Evolutionary conservation across 805 yeast species (phyloP).

Genomic region (Clavispora phyllophila): DNA sequence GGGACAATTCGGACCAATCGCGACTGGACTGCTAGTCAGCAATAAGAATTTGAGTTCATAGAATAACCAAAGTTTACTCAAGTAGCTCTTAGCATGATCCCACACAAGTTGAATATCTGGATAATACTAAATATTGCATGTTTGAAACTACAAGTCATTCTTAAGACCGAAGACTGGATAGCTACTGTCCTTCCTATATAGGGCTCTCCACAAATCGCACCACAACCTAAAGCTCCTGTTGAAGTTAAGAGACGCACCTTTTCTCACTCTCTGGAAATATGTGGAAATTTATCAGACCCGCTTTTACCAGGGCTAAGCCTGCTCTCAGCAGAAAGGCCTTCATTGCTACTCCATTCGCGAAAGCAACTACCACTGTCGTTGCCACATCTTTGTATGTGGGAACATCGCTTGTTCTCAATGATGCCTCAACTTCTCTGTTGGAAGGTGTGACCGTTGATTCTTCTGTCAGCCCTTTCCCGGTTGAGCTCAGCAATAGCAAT

Average conservation of each 20-base stretch:
- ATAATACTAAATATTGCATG: too few relatives aligned
- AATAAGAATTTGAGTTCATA: too few relatives aligned
- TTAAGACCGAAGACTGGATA: too few relatives aligned
- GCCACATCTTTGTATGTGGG: neutral
- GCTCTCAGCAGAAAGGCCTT: neutral
- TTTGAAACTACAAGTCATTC: too few relatives aligned
- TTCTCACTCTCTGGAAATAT: neutral
- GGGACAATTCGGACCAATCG: too few relatives aligned
- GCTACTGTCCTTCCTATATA: too few relatives aligned
- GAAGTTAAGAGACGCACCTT: too few relatives aligned
- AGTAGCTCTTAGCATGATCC: too few relatives aligned
- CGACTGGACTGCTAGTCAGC: neutral
- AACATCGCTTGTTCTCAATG: conserved; percentile 9
- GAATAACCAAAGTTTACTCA: too few relatives aligned
- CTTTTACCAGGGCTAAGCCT: neutral
- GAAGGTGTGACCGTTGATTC: conserved; percentile 42
- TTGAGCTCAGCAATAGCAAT: conserved; percentile 4
- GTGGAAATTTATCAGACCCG: neutral
- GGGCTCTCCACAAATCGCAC: neutral
- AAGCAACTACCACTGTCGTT: neutral
- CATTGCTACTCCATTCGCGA: neutral
- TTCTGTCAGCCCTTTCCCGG: conserved; percentile 47
- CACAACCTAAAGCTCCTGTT: too few relatives aligned
- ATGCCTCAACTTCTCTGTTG: conserved; percentile 15
- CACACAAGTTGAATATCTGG: too few relatives aligned